Conservation (phyloP, 371 early-diverging fungal species). For the Actinomortierella wolfii region DNA sequence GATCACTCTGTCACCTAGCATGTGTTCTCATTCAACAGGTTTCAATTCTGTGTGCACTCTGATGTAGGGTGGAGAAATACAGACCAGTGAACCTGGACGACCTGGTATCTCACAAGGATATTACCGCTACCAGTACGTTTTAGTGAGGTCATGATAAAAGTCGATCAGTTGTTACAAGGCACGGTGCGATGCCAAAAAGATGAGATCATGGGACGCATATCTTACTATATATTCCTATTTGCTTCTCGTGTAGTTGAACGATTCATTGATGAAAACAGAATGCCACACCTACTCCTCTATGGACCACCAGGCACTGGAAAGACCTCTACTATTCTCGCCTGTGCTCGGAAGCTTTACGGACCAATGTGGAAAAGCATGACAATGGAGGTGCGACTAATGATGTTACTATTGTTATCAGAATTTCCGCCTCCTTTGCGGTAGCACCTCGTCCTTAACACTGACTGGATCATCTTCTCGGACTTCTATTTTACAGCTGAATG, state of each 20-base stretch:
- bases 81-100: conserved; percentile 85
- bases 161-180: background rate
- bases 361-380: conserved; percentile 82
- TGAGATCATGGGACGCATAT: background rate
- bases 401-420: background rate
- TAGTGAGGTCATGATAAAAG: background rate
- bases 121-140: conserved; percentile 81
- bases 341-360: conserved; percentile 87
- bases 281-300: conserved; percentile 99
- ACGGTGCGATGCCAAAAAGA: background rate
- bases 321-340: conserved; percentile 95
- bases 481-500: conserved; percentile 78
- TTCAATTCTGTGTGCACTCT: background rate
- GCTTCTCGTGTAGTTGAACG: conserved; percentile 61
- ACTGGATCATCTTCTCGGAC: background rate
- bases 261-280: conserved; percentile 84
- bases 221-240: background rate
- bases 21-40: background rate
- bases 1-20: background rate
- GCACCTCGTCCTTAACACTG: background rate
- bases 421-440: no score
- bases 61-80: conserved; percentile 93
- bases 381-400: conserved; percentile 69
- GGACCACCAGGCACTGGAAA: conserved; percentile 99
- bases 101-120: conserved; percentile 90